A percentile compares a stretch with the other conserved stretches of the same genome.
phyloP scores from a whole-genome alignment of 306 rosid genomes.

The Castanea sativa region DNA sequence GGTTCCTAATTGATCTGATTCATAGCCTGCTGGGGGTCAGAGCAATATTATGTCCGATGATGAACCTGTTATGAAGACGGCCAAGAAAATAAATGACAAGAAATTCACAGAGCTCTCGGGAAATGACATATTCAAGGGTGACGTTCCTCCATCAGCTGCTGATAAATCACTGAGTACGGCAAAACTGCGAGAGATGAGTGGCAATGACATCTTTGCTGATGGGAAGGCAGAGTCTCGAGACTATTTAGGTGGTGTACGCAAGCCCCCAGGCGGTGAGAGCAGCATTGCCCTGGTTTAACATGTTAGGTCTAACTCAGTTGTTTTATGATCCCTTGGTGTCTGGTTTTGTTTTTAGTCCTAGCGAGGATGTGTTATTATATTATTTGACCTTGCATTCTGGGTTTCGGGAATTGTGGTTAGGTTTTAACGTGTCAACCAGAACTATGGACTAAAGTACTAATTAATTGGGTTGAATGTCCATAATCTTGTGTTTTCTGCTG shows the following conservation, averaged over 20 bases:
- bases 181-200: slow-evolving; percentile 88
- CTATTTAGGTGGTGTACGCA: slow-evolving; percentile 91
- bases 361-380: slow-evolving; percentile 64
- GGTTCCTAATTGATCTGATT: slow-evolving; percentile 14
- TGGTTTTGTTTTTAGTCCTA: slow-evolving; percentile 48
- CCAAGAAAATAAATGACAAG: slow-evolving; percentile 81
- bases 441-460: slow-evolving; percentile 62
- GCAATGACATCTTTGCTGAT: slow-evolving; percentile 93
- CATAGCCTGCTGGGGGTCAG: slow-evolving; percentile 52
- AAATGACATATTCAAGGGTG: slow-evolving; percentile 82
- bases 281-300: slow-evolving; percentile 91
- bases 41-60: slow-evolving; percentile 28
- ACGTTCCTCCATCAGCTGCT: slow-evolving; percentile 60
- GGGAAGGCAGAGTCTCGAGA: slow-evolving; percentile 93
- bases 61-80: slow-evolving; percentile 62
- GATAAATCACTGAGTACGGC: slow-evolving; percentile 81
- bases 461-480: slow-evolving; percentile 90
- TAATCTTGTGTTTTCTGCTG: slow-evolving; percentile 44
- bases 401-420: slow-evolving; percentile 70
- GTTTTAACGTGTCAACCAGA: slow-evolving; percentile 56
- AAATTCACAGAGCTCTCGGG: slow-evolving; percentile 81
- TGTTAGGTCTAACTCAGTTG: slow-evolving; percentile 66
- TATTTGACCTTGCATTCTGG: slow-evolving; percentile 74
- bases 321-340: slow-evolving; percentile 35
- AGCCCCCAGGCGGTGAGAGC: slow-evolving; percentile 99